These are phyloP conservation scores for Huntiella moniliformis DNA, from an alignment of 2,329 filamentous ascomycete genomes.

Conservation along the genomic window DNA sequence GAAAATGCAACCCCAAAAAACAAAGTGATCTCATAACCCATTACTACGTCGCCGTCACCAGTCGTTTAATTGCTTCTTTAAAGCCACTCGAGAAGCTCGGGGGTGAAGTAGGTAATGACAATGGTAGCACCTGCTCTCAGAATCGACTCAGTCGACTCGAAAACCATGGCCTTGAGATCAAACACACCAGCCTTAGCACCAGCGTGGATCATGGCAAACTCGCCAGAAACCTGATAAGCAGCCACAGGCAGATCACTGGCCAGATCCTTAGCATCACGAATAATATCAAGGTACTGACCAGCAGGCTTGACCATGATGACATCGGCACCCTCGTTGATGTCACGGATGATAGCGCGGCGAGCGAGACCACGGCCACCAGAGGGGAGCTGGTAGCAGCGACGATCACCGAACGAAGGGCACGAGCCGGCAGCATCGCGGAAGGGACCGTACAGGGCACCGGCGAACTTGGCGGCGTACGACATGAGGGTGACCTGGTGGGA, in stretches of 20 bases:
- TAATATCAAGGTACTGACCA: conserved; percentile 89
- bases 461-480: conserved; percentile 98
- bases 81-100: conserved; percentile 54
- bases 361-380: conserved; percentile 83
- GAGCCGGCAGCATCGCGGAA: conserved; percentile 95
- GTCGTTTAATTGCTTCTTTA: background rate
- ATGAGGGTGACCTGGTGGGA: conserved; percentile 83
- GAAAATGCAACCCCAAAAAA: background rate
- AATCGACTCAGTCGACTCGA: conserved; percentile 87
- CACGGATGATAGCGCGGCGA: conserved; percentile 70
- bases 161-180: conserved; percentile 82
- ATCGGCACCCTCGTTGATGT: conserved; percentile 86
- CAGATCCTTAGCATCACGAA: conserved; percentile 89
- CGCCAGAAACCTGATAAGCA: conserved; percentile 91
- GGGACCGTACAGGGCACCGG: conserved; percentile 85
- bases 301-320: conserved; percentile 99
- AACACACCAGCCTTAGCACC: conserved; percentile 92
- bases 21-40: background rate
- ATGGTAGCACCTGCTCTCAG: conserved; percentile 84
- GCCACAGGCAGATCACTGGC: conserved; percentile 82
- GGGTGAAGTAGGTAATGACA: conserved; percentile 84
- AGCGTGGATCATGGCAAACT: conserved; percentile 96
- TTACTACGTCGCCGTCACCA: background rate
- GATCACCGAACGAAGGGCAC: conserved; percentile 76
- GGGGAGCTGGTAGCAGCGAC: conserved; percentile 91